Conservation (phyloP, 495 filamentous ascomycete genomes). For the Annulohypoxylon nitens region DNA sequence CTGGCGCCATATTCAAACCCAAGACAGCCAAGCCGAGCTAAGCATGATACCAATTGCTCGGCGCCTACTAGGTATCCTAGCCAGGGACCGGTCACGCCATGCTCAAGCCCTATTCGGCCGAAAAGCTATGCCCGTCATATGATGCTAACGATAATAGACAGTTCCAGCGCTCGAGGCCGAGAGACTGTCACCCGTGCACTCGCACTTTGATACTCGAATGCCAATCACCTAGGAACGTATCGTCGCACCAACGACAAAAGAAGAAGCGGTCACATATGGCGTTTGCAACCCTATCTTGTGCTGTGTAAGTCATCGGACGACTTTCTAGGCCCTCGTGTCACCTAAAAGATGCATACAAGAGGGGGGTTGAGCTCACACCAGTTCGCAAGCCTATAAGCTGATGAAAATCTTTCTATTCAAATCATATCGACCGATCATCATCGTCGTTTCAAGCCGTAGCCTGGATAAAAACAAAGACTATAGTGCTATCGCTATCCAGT, state of each 20-base stretch:
- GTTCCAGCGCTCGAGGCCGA: slow-evolving; percentile 23
- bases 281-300: slow-evolving; percentile 33
- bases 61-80: neutral
- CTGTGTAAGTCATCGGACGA: slow-evolving; percentile 18
- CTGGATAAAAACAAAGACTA: slow-evolving; percentile 11
- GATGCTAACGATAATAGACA: neutral
- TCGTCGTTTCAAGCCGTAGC: slow-evolving; percentile 18
- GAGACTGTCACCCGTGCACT: slow-evolving; percentile 29
- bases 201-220: slow-evolving; percentile 4
- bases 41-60: neutral
- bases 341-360: slow-evolving; percentile 19
- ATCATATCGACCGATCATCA: slow-evolving; percentile 25
- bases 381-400: neutral
- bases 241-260: slow-evolving; percentile 26
- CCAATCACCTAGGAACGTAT: neutral
- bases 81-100: neutral
- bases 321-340: slow-evolving; percentile 15
- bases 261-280: neutral
- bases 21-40: slow-evolving; percentile 17
- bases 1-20: neutral
- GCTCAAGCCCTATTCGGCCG: slow-evolving; percentile 17
- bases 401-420: slow-evolving; percentile 17
- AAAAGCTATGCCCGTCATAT: slow-evolving; percentile 16
- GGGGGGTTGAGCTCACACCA: neutral
- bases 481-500: slow-evolving; percentile 21